These are phyloP conservation scores for Diaporthe caulivora DNA, from an alignment of 2,329 filamentous ascomycete genomes.

Conservation along the genomic window DNA sequence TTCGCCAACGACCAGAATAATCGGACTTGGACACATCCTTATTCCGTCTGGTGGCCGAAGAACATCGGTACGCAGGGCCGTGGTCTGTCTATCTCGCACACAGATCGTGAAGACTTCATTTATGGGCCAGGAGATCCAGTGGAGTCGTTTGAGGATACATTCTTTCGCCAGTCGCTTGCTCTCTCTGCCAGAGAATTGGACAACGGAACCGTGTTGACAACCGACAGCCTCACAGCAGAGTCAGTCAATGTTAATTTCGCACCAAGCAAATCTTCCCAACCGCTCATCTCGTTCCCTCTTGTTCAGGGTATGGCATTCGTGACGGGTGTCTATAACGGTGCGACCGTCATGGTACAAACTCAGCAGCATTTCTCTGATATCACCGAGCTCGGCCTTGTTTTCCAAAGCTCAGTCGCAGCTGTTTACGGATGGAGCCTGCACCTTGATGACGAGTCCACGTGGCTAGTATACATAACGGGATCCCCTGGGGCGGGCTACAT, in stretches of 20 bases:
- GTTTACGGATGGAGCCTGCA: background rate
- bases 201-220: background rate
- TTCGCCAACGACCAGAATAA: constrained; percentile 30
- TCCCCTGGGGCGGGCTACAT: background rate
- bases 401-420: background rate
- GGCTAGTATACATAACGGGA: background rate
- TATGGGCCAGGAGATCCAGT: background rate
- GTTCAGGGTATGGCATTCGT: background rate
- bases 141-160: background rate
- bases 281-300: background rate
- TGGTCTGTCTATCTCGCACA: constrained; percentile 5
- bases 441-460: background rate
- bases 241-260: background rate
- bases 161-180: background rate
- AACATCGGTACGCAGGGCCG: background rate
- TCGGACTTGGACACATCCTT: constrained; percentile 21
- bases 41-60: background rate
- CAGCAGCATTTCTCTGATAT: background rate
- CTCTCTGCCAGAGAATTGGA: background rate
- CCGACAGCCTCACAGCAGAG: background rate
- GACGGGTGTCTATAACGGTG: background rate
- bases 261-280: background rate
- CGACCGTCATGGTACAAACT: background rate
- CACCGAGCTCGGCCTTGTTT: background rate
- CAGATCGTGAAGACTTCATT: background rate